Evolutionary conservation across 2,329 filamentous ascomycete genomes (phyloP), one percentile per base, ranked within the genome.

Genomic region (Emmonsiellopsis sp.): DNA sequence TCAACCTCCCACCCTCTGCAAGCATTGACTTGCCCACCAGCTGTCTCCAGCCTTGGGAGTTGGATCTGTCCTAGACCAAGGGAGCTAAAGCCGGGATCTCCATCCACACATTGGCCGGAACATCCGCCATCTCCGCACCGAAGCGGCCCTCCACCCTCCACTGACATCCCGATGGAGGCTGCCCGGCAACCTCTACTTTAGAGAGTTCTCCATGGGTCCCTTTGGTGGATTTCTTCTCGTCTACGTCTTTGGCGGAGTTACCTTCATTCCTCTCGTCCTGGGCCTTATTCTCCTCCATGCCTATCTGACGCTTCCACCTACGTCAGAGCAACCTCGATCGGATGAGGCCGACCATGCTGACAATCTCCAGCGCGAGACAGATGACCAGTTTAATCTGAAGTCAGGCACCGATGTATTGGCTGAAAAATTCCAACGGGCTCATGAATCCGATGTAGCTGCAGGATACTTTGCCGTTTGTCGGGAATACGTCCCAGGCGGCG

Each of bases 401-500:
- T 78, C 79, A 9, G 80, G 77, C 37, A 81, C 81, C 57, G 79
- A 79, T 61, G 72, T 71, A 46, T 70, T 80, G 59, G 82, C 79
- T 52, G 81, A 85, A 42, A 81, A 85, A 55, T 76, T 79, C 61
- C 83, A 81, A 64, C 70, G 79, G 35, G 71, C 77, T 16, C 78
- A 83, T 58, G 85, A 89, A 55, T 77, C 83, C 35, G 89, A 94
- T 65, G 87, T 90, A 41, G 88, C 89, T 1, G 87, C 90, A 7
- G 91, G 90, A 15, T 96, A 94, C 73, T 96, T 96, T 69, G 89
- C 90, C n/a, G 89, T 96, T 13, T 94, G 88, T 67, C 82, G 91
- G 66, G 90, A 95, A 73, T 96, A 93, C 71, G 87, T 89, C 0
- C 89, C 91, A 42, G 89, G 90, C 66, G 91, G 90, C 42, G 85